Evolutionary conservation across 768 basidiomycete genomes (phyloP).

Genomic region (Termitomyces heimii): DNA sequence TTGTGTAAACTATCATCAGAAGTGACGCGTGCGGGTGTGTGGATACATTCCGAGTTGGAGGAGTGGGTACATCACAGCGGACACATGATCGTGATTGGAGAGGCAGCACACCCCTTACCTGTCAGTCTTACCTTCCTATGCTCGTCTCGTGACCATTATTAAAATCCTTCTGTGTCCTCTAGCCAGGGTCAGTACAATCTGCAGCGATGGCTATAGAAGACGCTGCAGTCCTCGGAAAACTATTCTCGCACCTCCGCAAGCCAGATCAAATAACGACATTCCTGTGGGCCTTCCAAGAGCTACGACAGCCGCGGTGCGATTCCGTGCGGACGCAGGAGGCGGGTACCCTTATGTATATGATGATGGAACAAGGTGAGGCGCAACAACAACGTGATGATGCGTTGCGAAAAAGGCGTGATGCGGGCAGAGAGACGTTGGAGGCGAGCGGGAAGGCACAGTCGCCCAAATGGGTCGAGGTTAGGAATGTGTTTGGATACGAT

Average conservation of each 20-base stretch:
- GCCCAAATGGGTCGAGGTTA: constrained; percentile 40
- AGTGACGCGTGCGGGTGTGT: constrained; percentile 29
- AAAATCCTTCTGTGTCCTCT: not conserved
- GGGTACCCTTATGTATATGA: constrained; percentile 35
- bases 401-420: constrained; percentile 25
- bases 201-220: constrained; percentile 51
- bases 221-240: constrained; percentile 49
- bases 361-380: constrained; percentile 34
- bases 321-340: constrained; percentile 35
- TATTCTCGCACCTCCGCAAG: constrained; percentile 47
- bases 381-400: constrained; percentile 36
- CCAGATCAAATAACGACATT: constrained; percentile 44
- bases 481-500: constrained; percentile 45
- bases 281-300: constrained; percentile 49
- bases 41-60: constrained; percentile 32
- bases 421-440: constrained; percentile 15
- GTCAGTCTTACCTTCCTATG: constrained; percentile 23
- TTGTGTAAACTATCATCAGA: constrained; percentile 28
- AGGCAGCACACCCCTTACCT: constrained; percentile 49
- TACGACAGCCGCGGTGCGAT: constrained; percentile 44
- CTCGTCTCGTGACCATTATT: not conserved
- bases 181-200: constrained; percentile 49
- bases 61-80: constrained; percentile 45
- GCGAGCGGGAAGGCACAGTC: constrained; percentile 5
- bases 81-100: constrained; percentile 43